Base-by-base conservation (phyloP, 2,329 filamentous ascomycete genomes). In the Penicillium sp. region DNA sequence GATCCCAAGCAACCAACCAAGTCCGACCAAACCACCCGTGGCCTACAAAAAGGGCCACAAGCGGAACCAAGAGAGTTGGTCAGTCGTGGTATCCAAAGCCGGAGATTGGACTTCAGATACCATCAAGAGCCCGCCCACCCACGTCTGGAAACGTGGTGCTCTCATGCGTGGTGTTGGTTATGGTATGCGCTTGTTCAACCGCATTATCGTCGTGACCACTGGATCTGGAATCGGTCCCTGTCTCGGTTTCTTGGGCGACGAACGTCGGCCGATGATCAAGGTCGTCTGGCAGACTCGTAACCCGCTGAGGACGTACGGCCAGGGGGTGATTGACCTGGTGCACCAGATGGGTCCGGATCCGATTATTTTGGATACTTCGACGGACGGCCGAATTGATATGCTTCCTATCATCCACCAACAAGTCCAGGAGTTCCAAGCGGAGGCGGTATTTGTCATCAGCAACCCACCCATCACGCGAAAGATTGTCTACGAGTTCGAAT, bases 151-250 rank as follows among this genome's bases (percentile, higher is more conserved):
- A 4, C 84, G 88, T 53, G 89, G 89, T n/a, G 79, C 87, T 0
- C 87, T 89, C 1, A 83, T 86, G 5, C 86, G 83, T 57, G 89
- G 89, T 37, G 86, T 91, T 34, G 83, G 89, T 66, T 85, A 87
- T 62, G 82, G 89, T 54, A 84, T 88, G 15, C 83, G 84, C 0
- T 79, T 91, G 38, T 91, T 91, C 77, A 80, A 81, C 57, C 83
- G 83, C 17, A 77, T 90, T 60, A 81, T 91, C 38, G 76, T 91
- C 60, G 84, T 91, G 10, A 87, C 86, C 5, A 91, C 89, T 0
- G 89, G 89, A 0, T 90, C 88, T 1, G 89, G 89, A 1, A 90
- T 91, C 61, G 89, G 88, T 0, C 89, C 89, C 0, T 83, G 86
- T 53, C 78, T 90, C 6, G 86, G 85, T 2, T 82, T 87, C 50